Evolutionary conservation across 805 yeast genomes (phyloP), one percentile per base, ranked within the genome.

Genomic region (Hyphopichia homilentoma): DNA sequence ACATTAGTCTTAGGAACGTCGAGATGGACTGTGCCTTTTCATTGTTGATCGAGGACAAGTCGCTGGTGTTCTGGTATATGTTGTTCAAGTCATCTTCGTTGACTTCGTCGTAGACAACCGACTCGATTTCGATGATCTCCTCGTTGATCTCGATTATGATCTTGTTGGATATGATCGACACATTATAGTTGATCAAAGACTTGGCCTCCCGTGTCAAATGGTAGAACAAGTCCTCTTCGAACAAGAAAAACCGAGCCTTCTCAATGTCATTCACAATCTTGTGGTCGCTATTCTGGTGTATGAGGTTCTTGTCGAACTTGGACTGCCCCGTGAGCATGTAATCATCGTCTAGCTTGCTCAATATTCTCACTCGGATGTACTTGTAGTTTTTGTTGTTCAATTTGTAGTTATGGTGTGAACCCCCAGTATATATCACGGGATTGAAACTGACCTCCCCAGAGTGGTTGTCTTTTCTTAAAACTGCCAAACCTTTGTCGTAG

Each of bases 181-280:
- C 90, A 34, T 83, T 81, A 43, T 79, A 77, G 13, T 87, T 76
- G 7, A 81, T 71, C 36, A 90, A 61, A 5, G 68, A 52, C 19
- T 81, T 71, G 1, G 95, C 86, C 56, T 90, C 98, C 41, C 79
- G 75, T 16, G 80, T 69, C 34, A 90, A 58, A 45, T 81, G 88
- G 54, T 75, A 77, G 61, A 86, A 86, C 34, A 90, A 65, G 54
- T 90, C 97, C 48, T 85, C 93, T 50, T 90, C 97, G 60, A 90
- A 90, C 6, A 89, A 65, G 38, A 77, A 75, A 41, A 73, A 79
- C 29, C 96, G 70, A 0, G 94, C 88, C 31, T 62, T 74, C 22
- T 73, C 69, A 17, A 90, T 80, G 16, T 71, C 73, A 30, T 70
- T 68, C 14, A 80, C 70, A 8, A 70, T 59, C 15, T 56, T 45